These are phyloP conservation scores for Suhomyces taliae DNA, from an alignment of 1,139 yeast species.

Conservation along the genomic window DNA sequence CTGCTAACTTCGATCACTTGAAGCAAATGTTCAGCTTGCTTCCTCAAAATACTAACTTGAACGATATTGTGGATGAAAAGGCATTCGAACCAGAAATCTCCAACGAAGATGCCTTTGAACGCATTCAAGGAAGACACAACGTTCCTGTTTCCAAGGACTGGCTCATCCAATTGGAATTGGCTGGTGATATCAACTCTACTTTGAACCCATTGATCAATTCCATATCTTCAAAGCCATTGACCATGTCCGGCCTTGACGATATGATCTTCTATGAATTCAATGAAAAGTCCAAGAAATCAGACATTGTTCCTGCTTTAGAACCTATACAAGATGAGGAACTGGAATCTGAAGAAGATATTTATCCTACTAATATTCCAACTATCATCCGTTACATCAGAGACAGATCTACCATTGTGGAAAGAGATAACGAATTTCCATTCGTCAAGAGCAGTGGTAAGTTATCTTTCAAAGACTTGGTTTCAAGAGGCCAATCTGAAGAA, in stretches of 20 bases:
- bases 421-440: conserved; percentile 30
- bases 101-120: conserved; percentile 33
- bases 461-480: conserved; percentile 25
- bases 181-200: conserved; percentile 55
- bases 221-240: conserved; percentile 21
- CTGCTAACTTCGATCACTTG: conserved; percentile 33
- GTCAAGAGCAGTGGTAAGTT: conserved; percentile 22
- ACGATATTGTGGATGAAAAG: conserved; percentile 55
- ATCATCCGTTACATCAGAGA: conserved; percentile 22
- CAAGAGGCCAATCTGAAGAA: conserved; percentile 13
- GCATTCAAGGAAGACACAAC: conserved; percentile 32
- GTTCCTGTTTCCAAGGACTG: conserved; percentile 59
- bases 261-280: conserved; percentile 55
- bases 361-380: conserved; percentile 21
- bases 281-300: conserved; percentile 17
- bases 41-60: conserved; percentile 34
- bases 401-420: conserved; percentile 19
- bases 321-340: conserved; percentile 15
- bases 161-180: conserved; percentile 60
- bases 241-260: conserved; percentile 44
- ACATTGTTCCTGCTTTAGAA: conserved; percentile 2
- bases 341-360: conserved; percentile 20
- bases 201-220: conserved; percentile 31
- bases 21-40: conserved; percentile 33
- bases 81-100: conserved; percentile 65